Evolutionary conservation across 2,329 filamentous ascomycete genomes (phyloP), one percentile per base, ranked within the genome.

Genomic region (Clonostachys rhizophaga): DNA sequence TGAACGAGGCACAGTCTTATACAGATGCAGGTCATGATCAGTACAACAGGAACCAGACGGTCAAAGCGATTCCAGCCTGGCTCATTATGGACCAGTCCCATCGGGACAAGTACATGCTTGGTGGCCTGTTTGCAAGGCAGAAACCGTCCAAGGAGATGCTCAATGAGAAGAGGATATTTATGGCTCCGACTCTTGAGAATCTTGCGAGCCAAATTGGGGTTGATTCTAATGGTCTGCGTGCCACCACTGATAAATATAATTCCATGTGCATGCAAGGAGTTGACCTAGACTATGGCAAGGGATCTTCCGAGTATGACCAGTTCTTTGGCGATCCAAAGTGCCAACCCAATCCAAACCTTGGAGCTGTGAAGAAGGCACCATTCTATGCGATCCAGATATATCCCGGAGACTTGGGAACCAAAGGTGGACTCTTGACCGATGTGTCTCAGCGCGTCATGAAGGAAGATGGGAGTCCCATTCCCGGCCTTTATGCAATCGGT

Each of bases 401-500:
- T 43, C 65, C 67, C 9, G 65, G 66, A 12, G 61, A 69, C 48
- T 48, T 67, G n/a, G 62, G 65, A 4, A 69, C 64, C 16, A 67
- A 66, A 52, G 63, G 65, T 6, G 64, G 66, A 4, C 46, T 69
- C 5, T 33, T 65, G 39, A 67, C 64, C 2, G 60, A 68, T 44
- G 59, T 65, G 45, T 40, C 50, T 42, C 58, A 55, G 3, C 49
- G 60, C 33, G 64, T 56, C 6, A 14, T 65, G 34, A 56, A 46
- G 13, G 40, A 55, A 10, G 45, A 53, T 14, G 47, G 46, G 0
- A 34, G 24, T 4, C 45, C 40, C 30, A 40, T 43, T 33, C 42
- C 50, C 1, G 63, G 63, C 1, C 53, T 69, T 4, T 68, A 68
- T 50, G 65, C 61, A 0, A 56, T 58, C 5, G 65, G 66, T 7